Evolutionary conservation across 441 rosid species (phyloP).

Genomic region (Macaranga tanarius): DNA sequence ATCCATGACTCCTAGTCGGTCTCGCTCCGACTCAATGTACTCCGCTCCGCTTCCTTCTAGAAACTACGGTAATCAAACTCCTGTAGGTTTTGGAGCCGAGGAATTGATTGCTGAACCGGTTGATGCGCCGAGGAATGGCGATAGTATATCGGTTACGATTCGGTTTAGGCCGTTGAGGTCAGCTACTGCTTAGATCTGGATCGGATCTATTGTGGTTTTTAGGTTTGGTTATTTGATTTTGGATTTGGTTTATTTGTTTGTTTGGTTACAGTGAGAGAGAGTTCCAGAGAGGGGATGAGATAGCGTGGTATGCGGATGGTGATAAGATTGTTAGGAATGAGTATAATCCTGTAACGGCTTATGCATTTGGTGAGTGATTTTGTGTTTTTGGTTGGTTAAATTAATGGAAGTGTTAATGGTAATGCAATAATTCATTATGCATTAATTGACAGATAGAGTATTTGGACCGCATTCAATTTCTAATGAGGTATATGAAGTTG

Average conservation of each 20-base stretch:
- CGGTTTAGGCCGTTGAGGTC: constrained; percentile 97
- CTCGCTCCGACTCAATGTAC: constrained; percentile 54
- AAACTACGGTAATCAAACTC: constrained; percentile 44
- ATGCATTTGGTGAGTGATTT: constrained; percentile 71
- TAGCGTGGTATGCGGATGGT: constrained; percentile 95
- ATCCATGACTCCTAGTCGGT: constrained; percentile 74
- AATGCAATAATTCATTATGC: neutral
- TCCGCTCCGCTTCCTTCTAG: constrained; percentile 32
- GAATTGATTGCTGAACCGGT: constrained; percentile 67
- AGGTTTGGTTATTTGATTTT: constrained; percentile 9
- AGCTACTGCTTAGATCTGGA: constrained; percentile 51
- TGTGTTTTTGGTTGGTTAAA: constrained; percentile 3
- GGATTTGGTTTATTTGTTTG: constrained; percentile 18
- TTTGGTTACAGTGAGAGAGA: constrained; percentile 79
- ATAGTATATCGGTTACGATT: constrained; percentile 96
- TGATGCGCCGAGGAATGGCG: constrained; percentile 64
- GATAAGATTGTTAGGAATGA: constrained; percentile 89
- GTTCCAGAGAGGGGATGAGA: constrained; percentile 93
- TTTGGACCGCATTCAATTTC: constrained; percentile 83
- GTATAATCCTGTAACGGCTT: constrained; percentile 80
- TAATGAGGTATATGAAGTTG: constrained; percentile 85
- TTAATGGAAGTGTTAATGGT: neutral
- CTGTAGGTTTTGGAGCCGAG: constrained; percentile 58
- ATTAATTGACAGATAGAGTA: constrained; percentile 65
- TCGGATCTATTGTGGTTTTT: constrained; percentile 49